Evolutionary conservation across 1,284 basidiomycete species (phyloP), one percentile per base, ranked within the genome.

Genomic region (Xerocomus nothofagi): DNA sequence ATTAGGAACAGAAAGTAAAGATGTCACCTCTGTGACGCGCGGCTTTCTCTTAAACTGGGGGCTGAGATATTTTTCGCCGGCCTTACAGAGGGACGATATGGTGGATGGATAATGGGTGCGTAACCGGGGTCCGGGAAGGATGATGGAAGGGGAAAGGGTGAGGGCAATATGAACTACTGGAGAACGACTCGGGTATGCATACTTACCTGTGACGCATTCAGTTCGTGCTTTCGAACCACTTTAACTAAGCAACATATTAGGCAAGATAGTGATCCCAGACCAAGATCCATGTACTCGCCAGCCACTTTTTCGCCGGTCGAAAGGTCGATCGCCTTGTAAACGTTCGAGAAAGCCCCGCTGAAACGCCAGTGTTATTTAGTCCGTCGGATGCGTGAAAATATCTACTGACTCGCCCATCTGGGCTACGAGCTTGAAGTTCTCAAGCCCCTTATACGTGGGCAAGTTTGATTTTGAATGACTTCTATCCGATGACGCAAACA

Each of bases 271-370:
- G 20, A 47, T 41, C 26, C 8, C 46, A 40, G 8, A 36, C 32
- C 49, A 45, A 41, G 7, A 71, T 75, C 54, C 11, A 27, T 33
- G 39, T 21, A 17, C 61, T 50, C 65, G 91, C 94, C 84, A 56
- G 97, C 97, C 30, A 97, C 91, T 71, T 90, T 91, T 66, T 85
- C 77, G 17, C 87, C 84, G 15, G 87, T 86, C 47, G 79, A 74
- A 49, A 84, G 73, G 71, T 98, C 91, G 47, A 90, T 63, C 3
- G 94, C 97, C 69, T 93, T 93, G 81, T 97, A 99, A 3, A 99
- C 97, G 66, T 98, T 93, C 11, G 96, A 98, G 70, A 99, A 99
- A 32, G 97, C 97, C 56, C 97, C 97, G 62, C 91, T 92, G 54
- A 10, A 33, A 58, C 9, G 39, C 46, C 14, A 17, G 30, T 21